phyloP scores from a whole-genome alignment of 2,329 filamentous ascomycete species.

The Alternaria hordeiaustralica region DNA sequence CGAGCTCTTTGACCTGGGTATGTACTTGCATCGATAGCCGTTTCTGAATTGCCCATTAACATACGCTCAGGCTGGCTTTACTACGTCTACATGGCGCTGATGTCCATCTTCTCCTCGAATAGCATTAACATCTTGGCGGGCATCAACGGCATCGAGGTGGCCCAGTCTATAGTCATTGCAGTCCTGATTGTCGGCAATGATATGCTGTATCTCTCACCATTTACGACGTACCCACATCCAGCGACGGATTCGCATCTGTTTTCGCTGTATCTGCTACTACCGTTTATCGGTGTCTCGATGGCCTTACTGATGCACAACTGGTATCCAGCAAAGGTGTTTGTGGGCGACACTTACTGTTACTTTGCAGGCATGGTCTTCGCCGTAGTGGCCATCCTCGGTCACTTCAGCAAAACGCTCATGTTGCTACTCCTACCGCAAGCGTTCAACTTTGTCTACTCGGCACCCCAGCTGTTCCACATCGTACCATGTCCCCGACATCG shows the following conservation, averaged over 20 bases:
- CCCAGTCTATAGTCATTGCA: constrained; percentile 91
- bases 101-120: constrained; percentile 98
- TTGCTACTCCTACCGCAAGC: constrained; percentile 91
- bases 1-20: constrained; percentile 78
- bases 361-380: constrained; percentile 99
- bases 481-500: constrained; percentile 93
- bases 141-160: constrained; percentile 98
- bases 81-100: constrained; percentile 94
- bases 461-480: constrained; percentile 86
- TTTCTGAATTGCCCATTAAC: constrained; percentile 19
- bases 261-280: constrained; percentile 91
- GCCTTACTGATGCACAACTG: constrained; percentile 91
- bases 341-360: constrained; percentile 99
- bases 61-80: constrained; percentile 62
- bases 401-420: constrained; percentile 96
- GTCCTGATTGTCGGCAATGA: constrained; percentile 86
- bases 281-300: constrained; percentile 89
- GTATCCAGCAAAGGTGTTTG: constrained; percentile 94
- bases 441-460: constrained; percentile 95
- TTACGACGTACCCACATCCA: constrained; percentile 82
- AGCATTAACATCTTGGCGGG: constrained; percentile 99
- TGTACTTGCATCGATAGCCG: neutral
- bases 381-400: constrained; percentile 92
- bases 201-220: constrained; percentile 76
- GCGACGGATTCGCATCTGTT: constrained; percentile 96